Percentiles rank a stretch among this genome's conserved stretches.
phyloP scores from a whole-genome alignment of 495 filamentous ascomycete genomes.

The Penicillium soppii region DNA sequence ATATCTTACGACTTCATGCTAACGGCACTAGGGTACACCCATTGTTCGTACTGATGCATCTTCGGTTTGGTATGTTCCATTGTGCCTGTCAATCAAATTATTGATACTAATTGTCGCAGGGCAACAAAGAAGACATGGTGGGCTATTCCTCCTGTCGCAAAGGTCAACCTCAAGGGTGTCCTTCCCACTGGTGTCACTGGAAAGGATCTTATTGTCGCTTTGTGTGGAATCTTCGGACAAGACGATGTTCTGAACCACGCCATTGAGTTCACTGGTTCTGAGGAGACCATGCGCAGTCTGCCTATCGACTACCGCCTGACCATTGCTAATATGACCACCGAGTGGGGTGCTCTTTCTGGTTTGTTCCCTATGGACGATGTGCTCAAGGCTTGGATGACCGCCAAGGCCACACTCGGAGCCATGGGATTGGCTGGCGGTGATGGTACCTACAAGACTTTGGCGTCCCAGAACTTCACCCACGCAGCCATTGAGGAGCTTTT shows the following conservation, averaged over 20 bases:
- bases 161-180: constrained; percentile 72
- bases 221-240: constrained; percentile 84
- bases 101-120: constrained; percentile 18
- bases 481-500: constrained; percentile 69
- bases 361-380: constrained; percentile 81
- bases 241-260: constrained; percentile 93
- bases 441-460: constrained; percentile 32
- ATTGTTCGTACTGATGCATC: constrained; percentile 87
- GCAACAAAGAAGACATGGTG: constrained; percentile 83
- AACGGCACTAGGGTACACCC: constrained; percentile 47
- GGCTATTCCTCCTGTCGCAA: constrained; percentile 84
- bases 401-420: constrained; percentile 70
- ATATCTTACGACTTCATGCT: not conserved
- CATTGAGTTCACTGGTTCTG: constrained; percentile 83
- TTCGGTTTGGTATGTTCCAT: constrained; percentile 56
- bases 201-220: constrained; percentile 91
- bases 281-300: constrained; percentile 73
- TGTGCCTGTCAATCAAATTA: not conserved
- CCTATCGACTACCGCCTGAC: constrained; percentile 76
- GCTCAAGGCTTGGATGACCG: constrained; percentile 72
- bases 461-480: constrained; percentile 62
- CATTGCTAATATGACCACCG: constrained; percentile 94
- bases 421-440: constrained; percentile 45
- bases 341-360: constrained; percentile 85
- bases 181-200: constrained; percentile 82